Percentiles rank a stretch among this genome's conserved stretches.
phyloP scores from a whole-genome alignment of 2,329 filamentous ascomycete species.

The Fusarium begoniae region DNA sequence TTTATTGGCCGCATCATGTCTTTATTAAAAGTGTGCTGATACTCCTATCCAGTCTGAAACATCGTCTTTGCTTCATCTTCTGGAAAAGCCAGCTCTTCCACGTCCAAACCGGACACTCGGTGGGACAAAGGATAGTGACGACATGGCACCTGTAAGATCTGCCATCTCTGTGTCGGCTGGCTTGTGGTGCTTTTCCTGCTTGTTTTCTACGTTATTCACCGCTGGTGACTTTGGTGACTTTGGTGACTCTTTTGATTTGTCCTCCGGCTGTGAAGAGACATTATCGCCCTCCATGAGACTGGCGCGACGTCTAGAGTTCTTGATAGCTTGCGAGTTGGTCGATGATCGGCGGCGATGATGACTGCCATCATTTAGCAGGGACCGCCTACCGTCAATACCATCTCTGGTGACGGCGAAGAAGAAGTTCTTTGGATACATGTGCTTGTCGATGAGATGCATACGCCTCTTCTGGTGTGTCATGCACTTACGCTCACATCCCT shows the following conservation, averaged over 20 bases:
- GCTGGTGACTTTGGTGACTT: constrained; percentile 29
- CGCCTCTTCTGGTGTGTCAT: constrained; percentile 83
- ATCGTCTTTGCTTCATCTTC: constrained; percentile 46
- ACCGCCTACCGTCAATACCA: constrained; percentile 86
- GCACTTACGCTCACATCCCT: constrained; percentile 87
- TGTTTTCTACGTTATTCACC: constrained; percentile 20
- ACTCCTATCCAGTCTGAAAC: constrained; percentile 38
- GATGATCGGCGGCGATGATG: constrained; percentile 61
- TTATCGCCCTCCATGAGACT: constrained; percentile 45
- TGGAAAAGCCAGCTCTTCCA: constrained; percentile 63
- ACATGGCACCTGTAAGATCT: constrained; percentile 73
- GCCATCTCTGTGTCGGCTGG: constrained; percentile 65
- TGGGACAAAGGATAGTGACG: constrained; percentile 75
- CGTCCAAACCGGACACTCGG: constrained; percentile 72
- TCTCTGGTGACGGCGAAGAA: constrained; percentile 88
- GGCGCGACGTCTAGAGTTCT: constrained; percentile 46
- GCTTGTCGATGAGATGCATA: constrained; percentile 92
- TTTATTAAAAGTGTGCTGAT: constrained; percentile 49
- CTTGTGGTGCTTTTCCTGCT: constrained; percentile 25
- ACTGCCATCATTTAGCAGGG: constrained; percentile 73
- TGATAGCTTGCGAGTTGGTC: constrained; percentile 48
- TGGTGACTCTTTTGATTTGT: constrained; percentile 22
- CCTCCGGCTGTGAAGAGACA: constrained; percentile 23
- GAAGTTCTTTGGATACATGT: constrained; percentile 88
- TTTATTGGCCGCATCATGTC: constrained; percentile 43